phyloP scores from a whole-genome alignment of 1,139 yeast genomes.

The Saccharomycopsis crataegensis region DNA sequence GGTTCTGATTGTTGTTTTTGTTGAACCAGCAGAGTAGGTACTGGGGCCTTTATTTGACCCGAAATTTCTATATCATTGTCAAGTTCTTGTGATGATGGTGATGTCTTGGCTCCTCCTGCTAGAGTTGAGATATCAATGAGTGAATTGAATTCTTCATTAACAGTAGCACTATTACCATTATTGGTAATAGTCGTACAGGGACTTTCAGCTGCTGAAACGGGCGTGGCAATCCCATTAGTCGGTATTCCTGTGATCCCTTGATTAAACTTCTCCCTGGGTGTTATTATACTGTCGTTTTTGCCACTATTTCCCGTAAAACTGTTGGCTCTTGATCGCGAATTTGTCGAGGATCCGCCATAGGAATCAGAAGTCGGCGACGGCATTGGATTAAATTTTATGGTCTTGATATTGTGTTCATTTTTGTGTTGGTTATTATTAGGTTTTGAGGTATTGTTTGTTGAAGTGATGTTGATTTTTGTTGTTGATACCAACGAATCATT shows the following conservation, averaged over 20 bases:
- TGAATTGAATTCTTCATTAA: background rate
- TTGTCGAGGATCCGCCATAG: background rate
- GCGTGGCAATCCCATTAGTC: constrained; percentile 8
- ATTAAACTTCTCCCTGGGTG: background rate
- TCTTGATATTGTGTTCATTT: background rate
- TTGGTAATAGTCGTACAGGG: constrained; percentile 3
- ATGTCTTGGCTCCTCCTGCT: too few species aligned
- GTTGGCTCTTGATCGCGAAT: too few species aligned
- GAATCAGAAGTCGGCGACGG: background rate
- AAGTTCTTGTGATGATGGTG: too few species aligned
- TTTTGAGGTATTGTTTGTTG: background rate
- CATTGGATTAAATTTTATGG: background rate
- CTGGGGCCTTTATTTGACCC: too few species aligned
- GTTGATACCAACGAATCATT: constrained; percentile 1
- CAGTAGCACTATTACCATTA: constrained; percentile 9
- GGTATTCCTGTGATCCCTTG: background rate
- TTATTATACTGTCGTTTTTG: too few species aligned
- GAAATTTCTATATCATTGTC: too few species aligned
- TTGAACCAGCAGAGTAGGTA: too few species aligned
- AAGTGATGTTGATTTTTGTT: constrained; percentile 6
- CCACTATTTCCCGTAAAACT: too few species aligned
- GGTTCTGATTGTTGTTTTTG: too few species aligned
- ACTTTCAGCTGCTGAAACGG: constrained; percentile 12
- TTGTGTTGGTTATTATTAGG: background rate
- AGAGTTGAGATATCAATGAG: too few species aligned